Base-by-base conservation (phyloP, 2,329 filamentous ascomycete species). In the Pyricularia pennisetigena region DNA sequence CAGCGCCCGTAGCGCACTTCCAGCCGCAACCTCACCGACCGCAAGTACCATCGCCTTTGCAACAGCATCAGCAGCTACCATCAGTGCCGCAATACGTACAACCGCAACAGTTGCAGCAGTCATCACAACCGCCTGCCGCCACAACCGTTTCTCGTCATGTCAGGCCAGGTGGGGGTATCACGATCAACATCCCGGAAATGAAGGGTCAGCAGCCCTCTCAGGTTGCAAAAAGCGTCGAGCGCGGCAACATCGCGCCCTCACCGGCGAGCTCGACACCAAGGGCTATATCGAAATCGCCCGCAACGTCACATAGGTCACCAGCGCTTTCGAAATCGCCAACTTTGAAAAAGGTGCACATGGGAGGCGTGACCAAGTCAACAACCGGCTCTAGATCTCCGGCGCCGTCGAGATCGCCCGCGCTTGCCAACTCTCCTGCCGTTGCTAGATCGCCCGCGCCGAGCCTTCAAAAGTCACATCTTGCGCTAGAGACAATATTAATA, bases 401-500 rank as follows among this genome's bases (percentile, higher is more conserved):
- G 6, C 26, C 54, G 4, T 67, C 65, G 9, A 67, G 49, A n/a
- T 67, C 65, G n/a, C 65, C 65, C 26, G 49, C 49, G 28, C 54
- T 67, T 23, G 49, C 65, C 24, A 26, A 67, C 23, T 67, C 65
- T 14, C 65, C 65, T 32, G 65, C 41, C 68, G 66, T 80, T 74
- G 16, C 72, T 24, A 75, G 72, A 57, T 78, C 76, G 24, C 76
- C 82, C 1, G 79, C 79, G 7, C 79, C 85, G 2, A 80, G 88
- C 2, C 1, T 26, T 4, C 57, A 61, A 24, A 61, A 61, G 57
- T 61, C 57, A 61, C 57, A 61, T 14, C 57, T 61, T 12, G 57
- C 57, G 24, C 24, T 61, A 23, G 57, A 61, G 57, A 61, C 57
- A 61, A 79, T 93, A 9, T 81, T 94, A 69, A 81, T 92, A 8